These are phyloP conservation scores for Stephania yunnanensis DNA, from an alignment of 164 flowering plant species.

Conservation along the genomic window DNA sequence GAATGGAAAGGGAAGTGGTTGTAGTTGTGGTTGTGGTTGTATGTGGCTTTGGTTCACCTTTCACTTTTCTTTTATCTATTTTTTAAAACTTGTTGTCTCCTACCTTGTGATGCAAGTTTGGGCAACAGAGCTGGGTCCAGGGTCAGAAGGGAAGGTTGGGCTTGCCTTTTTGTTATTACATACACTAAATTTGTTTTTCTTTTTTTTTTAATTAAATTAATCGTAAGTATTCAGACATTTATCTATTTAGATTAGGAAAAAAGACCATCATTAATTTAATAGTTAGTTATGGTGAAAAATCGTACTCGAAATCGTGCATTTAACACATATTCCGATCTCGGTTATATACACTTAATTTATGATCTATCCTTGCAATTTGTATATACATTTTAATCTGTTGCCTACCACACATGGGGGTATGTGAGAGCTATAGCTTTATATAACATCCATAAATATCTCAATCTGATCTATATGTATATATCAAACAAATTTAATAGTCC, in stretches of 20 bases:
- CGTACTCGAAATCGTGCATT: too few relatives aligned
- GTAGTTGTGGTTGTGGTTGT: slow-evolving; percentile 30
- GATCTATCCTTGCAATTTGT: slow-evolving; percentile 14
- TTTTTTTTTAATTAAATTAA: too few relatives aligned
- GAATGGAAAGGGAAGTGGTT: slow-evolving; percentile 14
- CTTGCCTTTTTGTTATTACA: slow-evolving; percentile 19
- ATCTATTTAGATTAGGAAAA: too few relatives aligned
- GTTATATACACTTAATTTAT: too few relatives aligned
- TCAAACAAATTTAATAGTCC: not conserved
- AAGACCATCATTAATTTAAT: too few relatives aligned
- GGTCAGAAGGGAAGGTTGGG: slow-evolving; percentile 15
- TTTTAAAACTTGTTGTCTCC: slow-evolving; percentile 5
- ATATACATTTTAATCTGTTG: slow-evolving; percentile 11
- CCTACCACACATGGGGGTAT: slow-evolving; percentile 19
- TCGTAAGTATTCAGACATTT: too few relatives aligned
- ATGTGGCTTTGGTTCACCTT: slow-evolving; percentile 68
- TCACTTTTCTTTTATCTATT: slow-evolving; percentile 32
- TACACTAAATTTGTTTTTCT: not conserved
- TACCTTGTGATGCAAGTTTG: slow-evolving; percentile 52
- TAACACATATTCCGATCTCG: too few relatives aligned
- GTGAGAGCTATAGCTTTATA: not conserved
- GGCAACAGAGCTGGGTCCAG: slow-evolving; percentile 19
- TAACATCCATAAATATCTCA: not conserved
- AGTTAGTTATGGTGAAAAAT: too few relatives aligned
- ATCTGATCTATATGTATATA: not conserved